Base-by-base conservation (phyloP, 768 basidiomycete species). In the Hericium erinaceus region DNA sequence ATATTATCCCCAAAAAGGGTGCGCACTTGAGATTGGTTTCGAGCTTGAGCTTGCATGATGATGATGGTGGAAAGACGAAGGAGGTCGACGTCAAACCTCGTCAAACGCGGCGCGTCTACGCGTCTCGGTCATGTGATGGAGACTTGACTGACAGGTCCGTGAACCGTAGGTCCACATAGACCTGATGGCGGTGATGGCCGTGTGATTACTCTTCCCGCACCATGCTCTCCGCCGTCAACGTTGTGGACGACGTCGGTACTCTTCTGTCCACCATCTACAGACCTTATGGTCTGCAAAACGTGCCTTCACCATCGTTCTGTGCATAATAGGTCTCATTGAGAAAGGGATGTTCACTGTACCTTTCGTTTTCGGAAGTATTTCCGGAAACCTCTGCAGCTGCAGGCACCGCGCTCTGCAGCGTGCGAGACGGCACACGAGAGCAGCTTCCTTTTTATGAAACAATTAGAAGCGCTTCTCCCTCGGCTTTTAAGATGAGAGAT, bases 21-120 rank as follows among this genome's bases (percentile, higher is more conserved):
- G 39, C 24, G 50, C 28, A 69, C 70, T 61, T 70, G 69, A n/a
- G 58, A 60, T 20, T 64, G 65, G 39, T 70, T 66, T 7, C 52
- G 16, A 26, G 64, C 64, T 63, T 76, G 75, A 2, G 73, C 73
- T 64, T 78, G 76, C 76, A 77, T 77, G 52, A 50, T 50, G 52
- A 46, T 39, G 46, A 20, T 44, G 39, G 24, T 54, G 53, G 39
- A 20, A 18, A 44, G 38, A 54, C 39, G 28, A 50, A 44, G 28
- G n/a, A 38, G 10, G 24, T 5, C 52, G 28, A 53, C 13, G 52
- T 18, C 39, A 39, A 38, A 53, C 18, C 9, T 16, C 13, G 52
- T 18, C 39, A 39, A 38, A 53, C 18, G 16, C 28, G 37, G 49
- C 49, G 26, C 49, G 49, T 46, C 16, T 16, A 44, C 54, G 44